Base-by-base conservation (phyloP, 257 asterid genomes). In the Forsythia suspensa region DNA sequence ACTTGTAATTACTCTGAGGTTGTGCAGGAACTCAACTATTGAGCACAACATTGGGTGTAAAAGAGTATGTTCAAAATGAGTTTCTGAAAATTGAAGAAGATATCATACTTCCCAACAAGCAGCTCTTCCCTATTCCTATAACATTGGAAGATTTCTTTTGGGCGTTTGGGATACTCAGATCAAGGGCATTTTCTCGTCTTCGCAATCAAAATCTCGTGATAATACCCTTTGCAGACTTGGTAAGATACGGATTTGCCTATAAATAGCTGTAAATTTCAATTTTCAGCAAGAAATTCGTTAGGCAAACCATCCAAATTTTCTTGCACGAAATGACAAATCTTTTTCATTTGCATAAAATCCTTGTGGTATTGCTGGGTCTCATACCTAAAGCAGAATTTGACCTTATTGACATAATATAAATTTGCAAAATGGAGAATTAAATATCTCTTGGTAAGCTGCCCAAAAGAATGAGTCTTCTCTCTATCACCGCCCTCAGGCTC, bases 161-260 rank as follows among this genome's bases (percentile, higher is more conserved):
- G 99, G 99, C 96, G 82, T 95, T 93, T 85, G 99, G 97, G 55
- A 89, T 95, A 51, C 96, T 95, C 71, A 90, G 98, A 89, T 93
- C 99, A 44, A 91, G 97, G 85, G 97, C 98, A 1, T 96, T 94
- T 86, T 91, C 99, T 10, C 83, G 96, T 40, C 89, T 86, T 70
- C 95, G 94, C 37, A 94, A 87, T 76, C 97, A 92, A 76, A 96
- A 88, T 83, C 97, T 96, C 70, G 97, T 92, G 13, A 65, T 96
- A 68, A 84, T 96, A 76, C 99, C 99, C 80, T 89, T 93, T 63
- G 99, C 97, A 3, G 99, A 95, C 86, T 85, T 95, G 98, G 98
- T 92, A 87, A 81, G 84, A 6, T 42, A 11, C 5, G n/a, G 18
- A 18, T 8, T 78, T 24, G 48, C 75, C 73, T 71, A 70, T 74